phyloP scores from a whole-genome alignment of 2,329 filamentous ascomycete genomes.

The Botrytis aclada region DNA sequence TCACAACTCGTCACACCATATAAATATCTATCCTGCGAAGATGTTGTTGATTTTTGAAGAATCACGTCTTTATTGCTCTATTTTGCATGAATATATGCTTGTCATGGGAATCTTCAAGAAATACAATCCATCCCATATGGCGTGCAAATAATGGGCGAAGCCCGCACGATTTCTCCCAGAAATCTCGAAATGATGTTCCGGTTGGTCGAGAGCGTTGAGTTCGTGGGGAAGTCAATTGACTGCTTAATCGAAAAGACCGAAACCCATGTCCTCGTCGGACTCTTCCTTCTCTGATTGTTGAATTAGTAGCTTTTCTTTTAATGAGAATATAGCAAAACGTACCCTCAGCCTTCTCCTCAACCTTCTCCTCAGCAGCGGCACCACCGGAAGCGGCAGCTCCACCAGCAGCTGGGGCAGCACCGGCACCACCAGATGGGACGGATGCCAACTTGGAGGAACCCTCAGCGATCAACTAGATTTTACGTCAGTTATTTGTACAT shows the following conservation, averaged over 20 bases:
- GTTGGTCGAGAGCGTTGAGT: slow-evolving; percentile 30
- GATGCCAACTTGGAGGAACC: slow-evolving; percentile 93
- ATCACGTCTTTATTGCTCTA: slow-evolving; percentile 37
- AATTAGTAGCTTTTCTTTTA: slow-evolving; percentile 27
- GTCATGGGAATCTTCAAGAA: slow-evolving; percentile 27
- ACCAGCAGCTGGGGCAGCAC: slow-evolving; percentile 63
- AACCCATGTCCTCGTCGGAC: slow-evolving; percentile 74
- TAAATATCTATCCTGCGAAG: neutral
- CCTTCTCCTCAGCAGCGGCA: slow-evolving; percentile 60
- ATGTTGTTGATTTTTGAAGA: slow-evolving; percentile 27
- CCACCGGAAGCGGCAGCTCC: slow-evolving; percentile 65
- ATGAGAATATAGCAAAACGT: slow-evolving; percentile 49
- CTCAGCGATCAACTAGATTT: slow-evolving; percentile 78
- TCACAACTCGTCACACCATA: neutral
- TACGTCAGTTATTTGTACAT: slow-evolving; percentile 26
- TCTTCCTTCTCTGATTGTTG: slow-evolving; percentile 56
- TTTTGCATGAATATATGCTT: slow-evolving; percentile 31
- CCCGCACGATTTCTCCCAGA: slow-evolving; percentile 35
- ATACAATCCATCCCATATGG: slow-evolving; percentile 30
- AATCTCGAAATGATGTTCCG: slow-evolving; percentile 28
- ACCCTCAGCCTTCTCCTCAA: slow-evolving; percentile 78
- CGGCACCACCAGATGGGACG: slow-evolving; percentile 87
- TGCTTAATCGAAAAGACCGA: slow-evolving; percentile 73
- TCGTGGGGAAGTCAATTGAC: slow-evolving; percentile 28
- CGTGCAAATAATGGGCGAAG: slow-evolving; percentile 34